Evolutionary conservation across 805 yeast genomes (phyloP), one percentile per base, ranked within the genome.

Genomic region (Candida boidinii): DNA sequence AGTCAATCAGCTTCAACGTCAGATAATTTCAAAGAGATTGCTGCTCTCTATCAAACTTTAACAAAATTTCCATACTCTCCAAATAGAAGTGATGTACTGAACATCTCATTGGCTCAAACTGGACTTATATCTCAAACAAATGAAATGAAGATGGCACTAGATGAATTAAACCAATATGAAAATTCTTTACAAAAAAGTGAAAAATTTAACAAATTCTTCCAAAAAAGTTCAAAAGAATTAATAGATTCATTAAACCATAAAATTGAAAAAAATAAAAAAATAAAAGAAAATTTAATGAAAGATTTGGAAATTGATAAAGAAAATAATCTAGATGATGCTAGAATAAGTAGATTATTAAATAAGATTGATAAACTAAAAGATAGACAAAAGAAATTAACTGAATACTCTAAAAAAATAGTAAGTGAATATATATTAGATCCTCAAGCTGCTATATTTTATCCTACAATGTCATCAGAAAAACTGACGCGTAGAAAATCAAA

Each of bases 21-120:
- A 43, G 25, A 11, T 26, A 5, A 39, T n/a, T n/a, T n/a, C n/a
- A n/a, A n/a, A n/a, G n/a, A 39, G 19, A 37, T 44, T 7, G 24
- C 51, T 5, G 45, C 54, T 1, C 30, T 54, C 13, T 32, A 49
- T 9, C 52, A 51, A 21, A 39, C 51, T 2, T 29, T 52, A 13
- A 38, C 39, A 4, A 42, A 41, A 17, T 31, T 52, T 4, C 58
- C 58, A 2, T 54, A 44, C 38, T 46, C 42, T 14, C 54, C 58
- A 1, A 42, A 53, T 7, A 35, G 56, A 18, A 47, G 49, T 14
- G 60, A 54, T 27, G 34, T 52, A 23, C 39, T 46, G 4, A 51
- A 50, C 1, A 29, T 49, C 2, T 45, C 57, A 2, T 29, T 54
- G 21, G 45, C 56, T n/a, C 45, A 51, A 26, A 16, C 28, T 3